Percentiles rank a stretch among this genome's conserved stretches.
Conservation (phyloP, 345 rosid species). For the Xanthoceras sorbifolium region DNA sequence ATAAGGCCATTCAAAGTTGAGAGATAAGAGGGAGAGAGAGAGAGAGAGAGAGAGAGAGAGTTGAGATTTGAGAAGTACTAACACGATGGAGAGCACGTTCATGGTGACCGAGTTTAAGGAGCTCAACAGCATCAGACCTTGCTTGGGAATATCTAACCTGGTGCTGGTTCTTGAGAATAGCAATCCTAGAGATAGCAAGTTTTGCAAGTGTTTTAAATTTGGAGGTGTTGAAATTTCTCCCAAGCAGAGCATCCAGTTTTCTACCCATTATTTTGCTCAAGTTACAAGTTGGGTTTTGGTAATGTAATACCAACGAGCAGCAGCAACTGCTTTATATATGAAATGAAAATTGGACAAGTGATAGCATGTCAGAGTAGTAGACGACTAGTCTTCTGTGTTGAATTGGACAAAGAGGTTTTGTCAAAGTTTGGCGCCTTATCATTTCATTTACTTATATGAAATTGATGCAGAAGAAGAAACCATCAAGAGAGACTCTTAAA, state of each 20-base stretch:
- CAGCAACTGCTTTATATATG: neutral
- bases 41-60: neutral
- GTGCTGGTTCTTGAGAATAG: constrained; percentile 46
- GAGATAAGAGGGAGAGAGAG: neutral
- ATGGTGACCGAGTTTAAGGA: constrained; percentile 48
- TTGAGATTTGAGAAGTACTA: neutral
- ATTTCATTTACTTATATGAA: no score
- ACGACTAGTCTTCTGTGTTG: neutral
- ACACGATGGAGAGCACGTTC: constrained; percentile 53
- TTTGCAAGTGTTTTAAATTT: constrained; percentile 40
- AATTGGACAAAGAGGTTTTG: neutral
- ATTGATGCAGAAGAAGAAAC: no score
- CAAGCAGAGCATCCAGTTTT: constrained; percentile 32
- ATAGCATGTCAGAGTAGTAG: no score
- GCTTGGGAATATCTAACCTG: constrained; percentile 40
- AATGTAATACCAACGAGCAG: no score
- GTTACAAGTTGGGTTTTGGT: no score
- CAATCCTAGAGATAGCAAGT: constrained; percentile 50
- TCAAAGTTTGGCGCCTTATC: neutral
- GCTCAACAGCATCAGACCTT: constrained; percentile 49
- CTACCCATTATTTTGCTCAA: constrained; percentile 29
- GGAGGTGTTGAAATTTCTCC: constrained; percentile 41
- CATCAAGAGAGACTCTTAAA: no score
- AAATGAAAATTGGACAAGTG: no score
- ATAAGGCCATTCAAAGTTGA: neutral